Percentiles rank a stretch among this genome's conserved stretches.
Conservation (phyloP, 805 yeast genomes). For the Cyberlindnera nakhonratchasimensis region DNA sequence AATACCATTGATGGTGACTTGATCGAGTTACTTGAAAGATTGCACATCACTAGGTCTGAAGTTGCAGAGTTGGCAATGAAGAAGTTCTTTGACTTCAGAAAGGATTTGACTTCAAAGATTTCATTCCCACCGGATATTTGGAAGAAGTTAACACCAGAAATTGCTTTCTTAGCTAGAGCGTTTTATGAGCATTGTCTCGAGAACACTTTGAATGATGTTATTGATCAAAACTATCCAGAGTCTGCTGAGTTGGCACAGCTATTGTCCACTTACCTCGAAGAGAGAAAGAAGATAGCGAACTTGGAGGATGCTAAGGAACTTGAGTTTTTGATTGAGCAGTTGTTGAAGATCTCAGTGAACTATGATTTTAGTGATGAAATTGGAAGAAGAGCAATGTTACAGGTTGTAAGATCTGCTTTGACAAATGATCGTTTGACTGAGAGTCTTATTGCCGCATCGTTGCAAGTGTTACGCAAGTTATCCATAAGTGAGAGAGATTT, state of each 20-base stretch:
- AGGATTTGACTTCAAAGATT: constrained; percentile 59
- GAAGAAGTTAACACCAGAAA: constrained; percentile 68
- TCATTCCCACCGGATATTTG: constrained; percentile 65
- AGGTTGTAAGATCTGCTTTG: constrained; percentile 54
- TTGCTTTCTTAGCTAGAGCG: constrained; percentile 65
- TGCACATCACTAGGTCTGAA: constrained; percentile 66
- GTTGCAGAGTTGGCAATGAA: constrained; percentile 67
- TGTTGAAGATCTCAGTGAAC: constrained; percentile 59
- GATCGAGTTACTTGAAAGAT: constrained; percentile 62
- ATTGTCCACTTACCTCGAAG: constrained; percentile 52
- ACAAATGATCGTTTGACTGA: constrained; percentile 56
- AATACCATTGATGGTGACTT: constrained; percentile 65
- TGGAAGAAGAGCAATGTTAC: constrained; percentile 76
- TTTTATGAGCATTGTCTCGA: constrained; percentile 63
- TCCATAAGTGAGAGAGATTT: constrained; percentile 83
- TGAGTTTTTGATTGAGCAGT: constrained; percentile 73
- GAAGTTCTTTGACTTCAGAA: constrained; percentile 55
- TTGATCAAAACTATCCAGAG: constrained; percentile 77
- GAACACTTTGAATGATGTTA: constrained; percentile 45
- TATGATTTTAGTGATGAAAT: constrained; percentile 89
- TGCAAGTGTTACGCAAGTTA: constrained; percentile 63
- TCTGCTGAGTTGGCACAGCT: constrained; percentile 64
- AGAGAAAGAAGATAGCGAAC: constrained; percentile 34
- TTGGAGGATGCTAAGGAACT: constrained; percentile 49
- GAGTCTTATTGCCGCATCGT: constrained; percentile 48